Base-by-base conservation (phyloP, 1,284 basidiomycete species). In the Neonothopanus nambi region DNA sequence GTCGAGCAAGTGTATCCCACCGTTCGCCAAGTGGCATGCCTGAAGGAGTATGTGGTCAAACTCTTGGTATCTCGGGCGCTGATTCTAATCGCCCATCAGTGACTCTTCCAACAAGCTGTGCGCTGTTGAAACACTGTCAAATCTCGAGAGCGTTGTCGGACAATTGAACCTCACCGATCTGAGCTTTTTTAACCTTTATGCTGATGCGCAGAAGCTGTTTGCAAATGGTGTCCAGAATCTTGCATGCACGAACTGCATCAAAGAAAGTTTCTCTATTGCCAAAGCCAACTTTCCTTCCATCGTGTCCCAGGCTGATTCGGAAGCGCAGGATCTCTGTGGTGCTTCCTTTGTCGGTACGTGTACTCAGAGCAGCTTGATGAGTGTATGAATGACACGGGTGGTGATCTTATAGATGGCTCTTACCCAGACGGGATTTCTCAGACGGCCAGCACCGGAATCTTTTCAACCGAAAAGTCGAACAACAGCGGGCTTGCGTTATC, bases 1-100 rank as follows among this genome's bases (percentile, higher is more conserved):
- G 71, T 79, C 11, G 70, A 82, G 58, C 52, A 64, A 38, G 66
- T 64, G 18, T 87, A 85, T 67, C 78, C 81, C 9, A 68, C 77
- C 13, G 69, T 73, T 24, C 75, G 84, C 55, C 60, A 80, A 59
- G 61, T 80, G 17, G 69, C 66, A 8, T 85, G 84, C 63, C 67
- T 87, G 61, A 71, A 78, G 57, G 79, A 84, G 82, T 86, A 15
- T 37, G 18, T 47, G 7, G 26, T 18, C 4, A 39, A 17, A 23
- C 35, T 46, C 12, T 33, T n/a, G 28, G 1, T 13, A 30, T 52
- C 24, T 12, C 48, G 39, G n/a, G 42, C 37, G 20, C 28, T 41
- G 20, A 51, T n/a, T n/a, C 21, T 44, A 33, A 11, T 33, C 30
- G 50, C 28, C 5, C 5, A 8, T 51, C 56, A 77, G 73, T 63